Percentiles rank a stretch among this genome's conserved stretches.
Conservation (phyloP, 257 asterid genomes). For the Nicotiana undulata region DNA sequence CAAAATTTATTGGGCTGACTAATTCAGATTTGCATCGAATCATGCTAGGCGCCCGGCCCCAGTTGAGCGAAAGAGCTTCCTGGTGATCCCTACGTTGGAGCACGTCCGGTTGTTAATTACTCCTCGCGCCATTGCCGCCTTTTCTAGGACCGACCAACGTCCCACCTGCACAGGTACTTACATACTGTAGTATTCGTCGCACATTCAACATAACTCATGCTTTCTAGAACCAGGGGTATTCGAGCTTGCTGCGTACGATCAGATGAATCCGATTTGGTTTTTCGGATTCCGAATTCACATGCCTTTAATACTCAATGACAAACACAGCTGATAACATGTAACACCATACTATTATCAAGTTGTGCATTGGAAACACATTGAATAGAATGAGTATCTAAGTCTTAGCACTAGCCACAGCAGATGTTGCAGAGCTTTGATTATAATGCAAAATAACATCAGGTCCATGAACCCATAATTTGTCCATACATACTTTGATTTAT, state of each 20-base stretch:
- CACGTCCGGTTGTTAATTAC: no score
- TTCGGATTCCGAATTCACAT: neutral
- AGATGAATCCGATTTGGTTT: neutral
- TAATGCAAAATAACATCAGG: neutral
- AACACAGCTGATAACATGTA: neutral
- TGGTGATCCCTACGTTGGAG: no score
- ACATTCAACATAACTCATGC: no score
- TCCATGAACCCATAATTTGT: neutral
- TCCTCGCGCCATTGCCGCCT: no score
- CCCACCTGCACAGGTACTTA: no score
- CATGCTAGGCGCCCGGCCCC: no score
- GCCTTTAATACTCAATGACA: neutral
- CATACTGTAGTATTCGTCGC: no score
- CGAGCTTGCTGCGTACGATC: no score
- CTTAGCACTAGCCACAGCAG: neutral
- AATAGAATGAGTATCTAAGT: slow-evolving; percentile 1
- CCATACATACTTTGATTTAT: no score
- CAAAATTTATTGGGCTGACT: neutral
- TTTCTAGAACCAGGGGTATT: no score
- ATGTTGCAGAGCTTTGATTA: neutral
- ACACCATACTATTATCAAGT: neutral
- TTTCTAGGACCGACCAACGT: no score
- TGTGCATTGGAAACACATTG: neutral
- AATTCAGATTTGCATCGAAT: neutral
- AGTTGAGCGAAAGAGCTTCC: no score